Base-by-base conservation (phyloP, 345 rosid genomes). In the Noccaea bulbosa region DNA sequence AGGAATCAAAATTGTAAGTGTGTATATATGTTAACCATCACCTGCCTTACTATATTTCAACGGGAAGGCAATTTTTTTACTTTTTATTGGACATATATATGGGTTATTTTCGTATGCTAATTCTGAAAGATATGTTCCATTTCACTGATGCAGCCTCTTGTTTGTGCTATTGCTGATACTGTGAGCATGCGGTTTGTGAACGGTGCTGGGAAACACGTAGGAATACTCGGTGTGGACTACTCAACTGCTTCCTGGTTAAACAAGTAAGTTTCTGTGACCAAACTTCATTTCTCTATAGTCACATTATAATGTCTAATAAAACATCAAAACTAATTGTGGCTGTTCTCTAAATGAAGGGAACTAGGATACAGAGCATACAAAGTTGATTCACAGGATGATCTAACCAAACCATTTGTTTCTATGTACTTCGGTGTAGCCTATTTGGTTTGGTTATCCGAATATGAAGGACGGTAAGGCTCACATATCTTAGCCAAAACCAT, bases 361-460 rank as follows among this genome's bases (percentile, higher is more conserved):
- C 70, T 88, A 83, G 95, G 94, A 14, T 79, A 81, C 69, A 81
- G 84, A 70, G 99, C 95, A 57, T 93, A 91, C 80, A 82, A 77
- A 80, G 86, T 86, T 11, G 90, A 88, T 3, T 85, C 86, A 61
- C 79, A 37, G 22, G 93, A 84, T 38, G 96, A 94, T 72, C 63
- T 94, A 46, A 78, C 70, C 43, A 94, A 82, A 65, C 99, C 99
- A 74, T 91, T 91, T 72, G 86, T 83, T 34, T 94, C 97, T 14
- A 80, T 88, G 88, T 94, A 91, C 83, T 91, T 89, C 5, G 95
- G 96, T 27, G 93, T 92, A 6, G 96, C 97, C 32, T 91, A 91
- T 65, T 62, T 88, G 69, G 83, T 89, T 38, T 91, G 91, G 89
- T 72, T 94, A 81, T 84, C 92, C 11, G 83, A 81, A 77, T 91